phyloP scores from a whole-genome alignment of 208 protist genomes.

The Naegleria lovaniensis region DNA sequence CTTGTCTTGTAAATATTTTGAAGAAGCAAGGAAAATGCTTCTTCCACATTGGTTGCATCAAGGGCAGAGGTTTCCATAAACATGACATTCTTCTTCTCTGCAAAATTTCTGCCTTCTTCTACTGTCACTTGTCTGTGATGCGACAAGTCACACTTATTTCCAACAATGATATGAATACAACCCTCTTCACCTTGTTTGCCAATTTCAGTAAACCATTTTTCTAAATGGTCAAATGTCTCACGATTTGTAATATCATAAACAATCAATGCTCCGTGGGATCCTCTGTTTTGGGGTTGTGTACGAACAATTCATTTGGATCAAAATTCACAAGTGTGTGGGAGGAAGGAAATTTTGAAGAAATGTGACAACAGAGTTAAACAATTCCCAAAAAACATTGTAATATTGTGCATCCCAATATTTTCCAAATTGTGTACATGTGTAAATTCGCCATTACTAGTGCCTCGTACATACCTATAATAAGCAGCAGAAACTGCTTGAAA shows the following conservation, averaged over 20 bases:
- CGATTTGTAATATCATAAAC: slow-evolving; percentile 84
- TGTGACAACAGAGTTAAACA: too few relatives aligned
- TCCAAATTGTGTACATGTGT: not conserved
- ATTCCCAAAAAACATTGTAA: too few relatives aligned
- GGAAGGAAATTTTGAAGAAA: too few relatives aligned
- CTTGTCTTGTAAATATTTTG: slow-evolving; percentile 32
- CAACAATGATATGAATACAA: slow-evolving; percentile 73
- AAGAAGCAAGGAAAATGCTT: slow-evolving; percentile 79
- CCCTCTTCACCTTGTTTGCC: slow-evolving; percentile 57
- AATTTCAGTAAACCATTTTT: slow-evolving; percentile 76
- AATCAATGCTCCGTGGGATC: slow-evolving; percentile 73
- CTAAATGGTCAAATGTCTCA: slow-evolving; percentile 69
- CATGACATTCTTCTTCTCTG: slow-evolving; percentile 59
- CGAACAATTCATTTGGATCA: too few relatives aligned
- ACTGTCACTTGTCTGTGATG: slow-evolving; percentile 39
- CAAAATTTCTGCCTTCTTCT: slow-evolving; percentile 68
- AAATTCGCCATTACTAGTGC: not conserved
- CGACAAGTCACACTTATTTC: slow-evolving; percentile 65
- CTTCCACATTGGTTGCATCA: slow-evolving; percentile 78
- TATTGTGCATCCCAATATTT: too few relatives aligned
- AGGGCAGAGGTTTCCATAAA: slow-evolving; percentile 88
- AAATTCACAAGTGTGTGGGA: too few relatives aligned
- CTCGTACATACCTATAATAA: not conserved
- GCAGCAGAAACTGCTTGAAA: slow-evolving; percentile 93
- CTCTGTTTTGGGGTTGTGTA: slow-evolving; percentile 54